A percentile compares a stretch with the other conserved stretches of the same genome.
phyloP scores from a whole-genome alignment of 116 monocot genomes.

The Iris pallida region DNA sequence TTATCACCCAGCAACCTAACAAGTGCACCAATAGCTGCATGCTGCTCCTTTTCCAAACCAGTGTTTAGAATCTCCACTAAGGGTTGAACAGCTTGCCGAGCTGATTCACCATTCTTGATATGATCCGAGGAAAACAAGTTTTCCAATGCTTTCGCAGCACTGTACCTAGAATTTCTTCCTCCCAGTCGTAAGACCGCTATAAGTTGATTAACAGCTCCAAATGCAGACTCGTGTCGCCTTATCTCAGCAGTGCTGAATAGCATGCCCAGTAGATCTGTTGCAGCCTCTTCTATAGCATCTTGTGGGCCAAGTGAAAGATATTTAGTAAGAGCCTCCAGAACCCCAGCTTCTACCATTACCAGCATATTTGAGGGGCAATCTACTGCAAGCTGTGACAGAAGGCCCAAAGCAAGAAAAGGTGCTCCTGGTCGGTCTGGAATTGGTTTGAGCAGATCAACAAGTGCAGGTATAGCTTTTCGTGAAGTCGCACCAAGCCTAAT shows the following conservation, averaged over 20 bases:
- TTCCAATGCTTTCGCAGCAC: slow-evolving; percentile 88
- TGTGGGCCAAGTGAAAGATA: slow-evolving; percentile 86
- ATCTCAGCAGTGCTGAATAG: slow-evolving; percentile 74
- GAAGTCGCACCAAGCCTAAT: slow-evolving; percentile 69
- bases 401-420: slow-evolving; percentile 70
- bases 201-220: slow-evolving; percentile 76
- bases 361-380: slow-evolving; percentile 67
- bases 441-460: slow-evolving; percentile 93
- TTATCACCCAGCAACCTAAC: slow-evolving; percentile 69
- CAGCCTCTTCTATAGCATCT: slow-evolving; percentile 88
- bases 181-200: slow-evolving; percentile 85
- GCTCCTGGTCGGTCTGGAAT: slow-evolving; percentile 92
- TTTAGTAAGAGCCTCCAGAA: slow-evolving; percentile 73
- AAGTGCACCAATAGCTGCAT: slow-evolving; percentile 86
- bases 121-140: slow-evolving; percentile 76
- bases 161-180: slow-evolving; percentile 80
- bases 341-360: slow-evolving; percentile 87
- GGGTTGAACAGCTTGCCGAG: slow-evolving; percentile 75
- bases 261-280: slow-evolving; percentile 74
- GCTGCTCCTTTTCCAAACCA: slow-evolving; percentile 82
- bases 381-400: slow-evolving; percentile 64
- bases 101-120: slow-evolving; percentile 68
- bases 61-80: slow-evolving; percentile 84
- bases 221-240: slow-evolving; percentile 64
- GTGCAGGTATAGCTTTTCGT: slow-evolving; percentile 73